Base-by-base conservation (phyloP, 2,329 filamentous ascomycete genomes). In the Daldinia sp. region DNA sequence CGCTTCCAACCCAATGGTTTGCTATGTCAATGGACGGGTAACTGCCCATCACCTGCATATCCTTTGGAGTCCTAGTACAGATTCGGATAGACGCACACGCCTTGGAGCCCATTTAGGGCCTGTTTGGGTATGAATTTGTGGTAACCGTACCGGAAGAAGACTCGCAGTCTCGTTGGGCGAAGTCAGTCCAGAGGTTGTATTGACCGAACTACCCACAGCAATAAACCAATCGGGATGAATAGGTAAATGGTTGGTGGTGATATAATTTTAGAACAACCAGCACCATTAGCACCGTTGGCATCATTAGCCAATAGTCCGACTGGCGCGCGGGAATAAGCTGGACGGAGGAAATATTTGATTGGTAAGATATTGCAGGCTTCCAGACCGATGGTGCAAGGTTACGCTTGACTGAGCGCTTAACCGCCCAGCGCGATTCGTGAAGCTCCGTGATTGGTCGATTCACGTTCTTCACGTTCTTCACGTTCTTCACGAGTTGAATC, bases 221-320 rank as follows among this genome's bases (percentile, higher is more conserved):
- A 37, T 53, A 58, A n/a, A 35, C 73, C 72, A 75, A 75, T 75
- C 59, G 71, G 37, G 58, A 21, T 45, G n/a, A 27, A 25, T 43
- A 45, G 54, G 52, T 48, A 61, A 49, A 49, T 63, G 61, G 54
- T 47, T 62, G 61, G 58, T 60, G 54, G 50, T 53, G 64, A 60
- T 66, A 66, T 73, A 75, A 73, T 70, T 72, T 71, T 75, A 74
- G 72, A 72, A 73, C 58, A 58, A 50, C 56, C 50, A 64, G 56
- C 49, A 53, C 53, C 32, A 58, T 35, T 35, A 47, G 34, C 73
- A n/a, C n/a, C n/a, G n/a, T n/a, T n/a, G n/a, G n/a, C n/a, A n/a
- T n/a, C n/a, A 58, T 35, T 35, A 47, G 34, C 73, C 73, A 74
- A 73, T 71, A 56, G 57, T 56, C 52, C 34, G 50, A 51, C 63